These are phyloP conservation scores for Calonectria hawksworthii DNA, from an alignment of 2,329 filamentous ascomycete genomes.

Conservation along the genomic window DNA sequence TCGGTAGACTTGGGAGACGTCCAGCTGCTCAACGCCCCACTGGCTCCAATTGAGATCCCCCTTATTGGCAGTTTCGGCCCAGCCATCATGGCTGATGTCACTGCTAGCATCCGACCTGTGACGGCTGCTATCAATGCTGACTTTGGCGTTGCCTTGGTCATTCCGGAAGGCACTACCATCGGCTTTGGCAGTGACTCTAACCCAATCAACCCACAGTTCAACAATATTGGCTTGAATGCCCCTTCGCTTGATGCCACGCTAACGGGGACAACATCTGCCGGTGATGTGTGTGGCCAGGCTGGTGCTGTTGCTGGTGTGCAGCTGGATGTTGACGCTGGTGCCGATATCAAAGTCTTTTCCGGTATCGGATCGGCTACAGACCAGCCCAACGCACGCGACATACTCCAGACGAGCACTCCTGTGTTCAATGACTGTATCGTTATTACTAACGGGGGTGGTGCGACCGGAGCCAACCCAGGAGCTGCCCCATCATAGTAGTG, in stretches of 20 bases:
- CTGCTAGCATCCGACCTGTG: not conserved
- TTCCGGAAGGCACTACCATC: not conserved
- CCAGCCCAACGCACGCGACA: not conserved
- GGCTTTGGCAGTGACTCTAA: not conserved
- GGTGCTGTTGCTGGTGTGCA: not conserved
- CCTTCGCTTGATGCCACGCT: not conserved
- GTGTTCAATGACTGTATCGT: not conserved
- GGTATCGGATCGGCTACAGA: not conserved
- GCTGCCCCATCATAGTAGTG: too few relatives aligned
- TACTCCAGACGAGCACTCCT: not conserved
- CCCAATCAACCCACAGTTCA: not conserved
- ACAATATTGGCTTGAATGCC: not conserved
- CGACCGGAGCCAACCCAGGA: not conserved
- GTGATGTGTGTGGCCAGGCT: not conserved
- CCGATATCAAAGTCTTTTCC: not conserved
- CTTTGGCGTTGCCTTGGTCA: not conserved
- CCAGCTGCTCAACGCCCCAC: not conserved
- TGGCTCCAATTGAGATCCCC: not conserved
- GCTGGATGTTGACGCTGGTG: not conserved
- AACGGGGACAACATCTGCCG: not conserved
- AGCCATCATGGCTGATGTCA: not conserved
- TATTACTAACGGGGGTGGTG: not conserved
- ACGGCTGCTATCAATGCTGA: not conserved
- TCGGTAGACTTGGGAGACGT: not conserved
- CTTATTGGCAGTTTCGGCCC: not conserved